These are phyloP conservation scores for Eucalyptus curtisii DNA, from an alignment of 345 rosid genomes.

Conservation along the genomic window DNA sequence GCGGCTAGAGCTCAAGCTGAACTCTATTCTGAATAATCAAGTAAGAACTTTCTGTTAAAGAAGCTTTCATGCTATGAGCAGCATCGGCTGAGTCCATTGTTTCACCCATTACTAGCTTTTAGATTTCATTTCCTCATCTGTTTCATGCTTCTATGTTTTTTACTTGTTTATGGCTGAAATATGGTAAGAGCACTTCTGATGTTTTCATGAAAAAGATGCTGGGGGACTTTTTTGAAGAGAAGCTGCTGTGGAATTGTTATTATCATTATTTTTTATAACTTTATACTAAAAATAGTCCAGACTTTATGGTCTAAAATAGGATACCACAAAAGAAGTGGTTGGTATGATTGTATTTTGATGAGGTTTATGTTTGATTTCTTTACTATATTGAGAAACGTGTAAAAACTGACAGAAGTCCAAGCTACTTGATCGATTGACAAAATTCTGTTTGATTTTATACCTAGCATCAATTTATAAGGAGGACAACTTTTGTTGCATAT, in stretches of 20 bases:
- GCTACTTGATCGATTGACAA: not conserved
- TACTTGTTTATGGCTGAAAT: not conserved
- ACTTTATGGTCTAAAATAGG: not conserved
- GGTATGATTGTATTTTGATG: not conserved
- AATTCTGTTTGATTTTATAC: not conserved
- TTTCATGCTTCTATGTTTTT: not conserved
- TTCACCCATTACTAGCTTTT: not conserved
- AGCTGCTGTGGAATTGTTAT: not conserved
- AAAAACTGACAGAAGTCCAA: not conserved
- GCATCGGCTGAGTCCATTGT: not conserved
- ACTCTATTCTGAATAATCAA: slow-evolving; percentile 53
- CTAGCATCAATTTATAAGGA: not conserved
- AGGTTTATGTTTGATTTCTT: not conserved
- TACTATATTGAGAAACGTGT: not conserved
- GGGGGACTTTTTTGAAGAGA: not conserved
- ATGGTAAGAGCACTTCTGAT: not conserved
- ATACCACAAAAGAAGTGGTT: not conserved
- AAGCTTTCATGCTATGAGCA: not conserved
- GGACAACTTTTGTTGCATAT: not conserved
- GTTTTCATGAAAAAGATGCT: not conserved
- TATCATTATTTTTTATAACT: not conserved
- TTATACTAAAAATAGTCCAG: not conserved
- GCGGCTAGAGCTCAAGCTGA: slow-evolving; percentile 68
- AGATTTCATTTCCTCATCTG: not conserved
- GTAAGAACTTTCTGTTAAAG: slow-evolving; percentile 13